These are phyloP conservation scores for Papiliotrema fonsecae DNA, from an alignment of 1,284 basidiomycete species.

Conservation along the genomic window DNA sequence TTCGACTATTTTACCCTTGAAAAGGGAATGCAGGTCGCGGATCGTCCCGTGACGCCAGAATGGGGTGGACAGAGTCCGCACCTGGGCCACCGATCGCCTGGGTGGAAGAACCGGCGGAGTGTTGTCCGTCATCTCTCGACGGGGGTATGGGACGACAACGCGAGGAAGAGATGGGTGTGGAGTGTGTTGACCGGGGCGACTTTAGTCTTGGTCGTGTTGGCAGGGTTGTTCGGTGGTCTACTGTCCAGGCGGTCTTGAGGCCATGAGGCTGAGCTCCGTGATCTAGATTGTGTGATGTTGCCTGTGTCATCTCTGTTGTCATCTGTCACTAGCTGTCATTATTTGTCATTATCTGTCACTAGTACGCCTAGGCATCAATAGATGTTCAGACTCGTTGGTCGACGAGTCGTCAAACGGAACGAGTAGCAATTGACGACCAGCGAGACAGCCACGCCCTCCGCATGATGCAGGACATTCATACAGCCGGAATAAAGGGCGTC, in stretches of 20 bases:
- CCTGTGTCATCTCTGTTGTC: too few species aligned
- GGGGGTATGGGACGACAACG: slow-evolving; percentile 1
- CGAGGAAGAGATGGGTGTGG: slow-evolving; percentile 8
- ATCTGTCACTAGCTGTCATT: too few species aligned
- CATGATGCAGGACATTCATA: slow-evolving; percentile 1
- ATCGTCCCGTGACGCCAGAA: too few species aligned
- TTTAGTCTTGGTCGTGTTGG: slow-evolving; percentile 19
- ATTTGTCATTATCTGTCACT: too few species aligned
- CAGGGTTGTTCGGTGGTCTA: slow-evolving; percentile 25
- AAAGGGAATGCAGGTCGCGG: neutral
- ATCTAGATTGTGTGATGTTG: too few species aligned
- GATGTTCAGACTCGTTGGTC: too few species aligned
- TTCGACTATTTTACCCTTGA: slow-evolving; percentile 8
- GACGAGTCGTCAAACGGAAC: too few species aligned
- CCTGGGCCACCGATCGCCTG: slow-evolving; percentile 7
- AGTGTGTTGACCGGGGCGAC: slow-evolving; percentile 8
- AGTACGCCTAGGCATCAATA: too few species aligned
- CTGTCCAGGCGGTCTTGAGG: slow-evolving; percentile 9
- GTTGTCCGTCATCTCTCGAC: slow-evolving; percentile 10
- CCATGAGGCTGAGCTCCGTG: too few species aligned
- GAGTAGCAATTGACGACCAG: too few species aligned
- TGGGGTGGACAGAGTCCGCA: slow-evolving; percentile 6
- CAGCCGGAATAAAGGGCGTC: neutral
- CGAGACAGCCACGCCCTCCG: too few species aligned
- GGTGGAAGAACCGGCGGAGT: slow-evolving; percentile 6